Conservation (phyloP, 164 flowering plant species). For the Vitis vinifera region DNA sequence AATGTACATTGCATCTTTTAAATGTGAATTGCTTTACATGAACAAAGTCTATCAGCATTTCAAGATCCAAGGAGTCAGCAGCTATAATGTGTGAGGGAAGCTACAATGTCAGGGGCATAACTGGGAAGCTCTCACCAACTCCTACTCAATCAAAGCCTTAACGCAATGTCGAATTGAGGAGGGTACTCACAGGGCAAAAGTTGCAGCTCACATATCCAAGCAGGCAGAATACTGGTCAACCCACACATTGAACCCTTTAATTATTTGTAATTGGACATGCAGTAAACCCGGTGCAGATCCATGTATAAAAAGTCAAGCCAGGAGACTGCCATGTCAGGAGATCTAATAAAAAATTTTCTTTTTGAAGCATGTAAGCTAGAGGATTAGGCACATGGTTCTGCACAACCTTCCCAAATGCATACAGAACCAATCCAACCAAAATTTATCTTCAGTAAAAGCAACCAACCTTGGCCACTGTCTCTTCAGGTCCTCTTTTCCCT, state of each 20-base stretch:
- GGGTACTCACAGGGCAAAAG: neutral
- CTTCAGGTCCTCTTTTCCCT: neutral
- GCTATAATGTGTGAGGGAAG: neutral
- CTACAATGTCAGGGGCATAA: too few relatives aligned
- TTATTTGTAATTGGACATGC: neutral
- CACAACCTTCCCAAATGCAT: constrained; percentile 5
- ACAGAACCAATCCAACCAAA: constrained; percentile 6
- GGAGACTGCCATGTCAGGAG: neutral
- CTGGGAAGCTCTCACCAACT: neutral
- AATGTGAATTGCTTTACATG: neutral
- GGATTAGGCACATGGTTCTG: neutral
- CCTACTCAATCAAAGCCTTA: neutral
- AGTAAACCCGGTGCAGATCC: neutral
- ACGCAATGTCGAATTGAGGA: neutral
- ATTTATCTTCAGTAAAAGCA: neutral
- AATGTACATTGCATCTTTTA: neutral
- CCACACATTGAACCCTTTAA: neutral
- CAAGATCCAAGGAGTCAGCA: neutral
- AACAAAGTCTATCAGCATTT: neutral
- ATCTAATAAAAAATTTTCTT: neutral
- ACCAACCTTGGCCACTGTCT: neutral
- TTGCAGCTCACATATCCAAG: neutral
- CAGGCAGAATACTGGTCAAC: neutral
- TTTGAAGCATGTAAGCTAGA: constrained; percentile 7
- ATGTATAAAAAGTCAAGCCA: neutral